Evolutionary conservation across 345 rosid species (phyloP).

Genomic region (Crucihimalaya himalaica): DNA sequence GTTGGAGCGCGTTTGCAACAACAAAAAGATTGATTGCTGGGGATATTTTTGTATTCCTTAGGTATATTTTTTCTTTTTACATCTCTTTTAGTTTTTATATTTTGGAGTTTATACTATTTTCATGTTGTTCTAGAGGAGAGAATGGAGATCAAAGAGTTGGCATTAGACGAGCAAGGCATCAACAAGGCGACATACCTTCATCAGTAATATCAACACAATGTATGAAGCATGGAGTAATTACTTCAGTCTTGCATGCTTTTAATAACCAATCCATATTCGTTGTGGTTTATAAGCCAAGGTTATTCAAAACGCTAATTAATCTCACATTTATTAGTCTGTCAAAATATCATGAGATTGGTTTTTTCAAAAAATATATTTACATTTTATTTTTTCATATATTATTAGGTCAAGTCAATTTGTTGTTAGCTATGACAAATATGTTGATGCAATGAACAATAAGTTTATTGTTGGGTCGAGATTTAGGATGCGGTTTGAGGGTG

Average conservation of each 20-base stretch:
- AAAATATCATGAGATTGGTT: not conserved
- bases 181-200: not conserved
- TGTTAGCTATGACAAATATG: slow-evolving; percentile 53
- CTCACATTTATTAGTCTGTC: not conserved
- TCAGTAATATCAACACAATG: not conserved
- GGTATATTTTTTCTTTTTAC: not conserved
- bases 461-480: slow-evolving; percentile 56
- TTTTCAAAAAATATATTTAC: not conserved
- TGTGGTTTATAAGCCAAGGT: not conserved
- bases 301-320: not conserved
- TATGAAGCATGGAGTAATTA: not conserved
- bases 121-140: not conserved
- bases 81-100: not conserved
- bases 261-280: not conserved
- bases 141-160: not conserved
- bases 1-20: not conserved
- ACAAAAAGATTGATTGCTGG: not conserved
- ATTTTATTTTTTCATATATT: not conserved
- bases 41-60: not conserved
- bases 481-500: slow-evolving; percentile 66
- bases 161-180: not conserved
- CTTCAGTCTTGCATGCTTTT: not conserved
- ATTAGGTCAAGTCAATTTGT: slow-evolving; percentile 51
- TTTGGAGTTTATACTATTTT: not conserved
- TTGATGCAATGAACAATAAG: slow-evolving; percentile 53